These are phyloP conservation scores for Eutrema japonicum DNA, from an alignment of 345 rosid species.

Conservation along the genomic window DNA sequence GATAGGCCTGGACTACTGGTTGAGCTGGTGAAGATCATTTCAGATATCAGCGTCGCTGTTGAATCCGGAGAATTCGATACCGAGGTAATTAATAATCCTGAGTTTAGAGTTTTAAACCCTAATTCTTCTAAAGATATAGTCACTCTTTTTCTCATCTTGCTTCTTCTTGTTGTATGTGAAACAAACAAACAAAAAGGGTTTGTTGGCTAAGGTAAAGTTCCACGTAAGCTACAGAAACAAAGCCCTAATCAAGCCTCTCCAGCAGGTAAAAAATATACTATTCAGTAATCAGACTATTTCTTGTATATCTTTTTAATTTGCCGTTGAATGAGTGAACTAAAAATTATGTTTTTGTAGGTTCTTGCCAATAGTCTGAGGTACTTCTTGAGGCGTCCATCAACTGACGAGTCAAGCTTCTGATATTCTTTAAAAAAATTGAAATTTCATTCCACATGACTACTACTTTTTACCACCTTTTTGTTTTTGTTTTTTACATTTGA, in stretches of 20 bases:
- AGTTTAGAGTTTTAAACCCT: background rate
- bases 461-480: background rate
- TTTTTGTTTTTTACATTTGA: constrained; percentile 8
- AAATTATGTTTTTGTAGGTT: constrained; percentile 50
- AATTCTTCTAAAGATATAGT: background rate
- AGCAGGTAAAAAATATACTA: constrained; percentile 61
- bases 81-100: constrained; percentile 55
- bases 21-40: constrained; percentile 78
- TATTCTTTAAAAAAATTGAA: background rate
- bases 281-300: background rate
- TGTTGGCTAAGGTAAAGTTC: constrained; percentile 94
- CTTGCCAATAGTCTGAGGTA: constrained; percentile 73
- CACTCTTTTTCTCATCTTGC: background rate
- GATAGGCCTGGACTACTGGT: constrained; percentile 95
- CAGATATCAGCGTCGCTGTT: constrained; percentile 78
- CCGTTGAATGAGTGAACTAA: background rate
- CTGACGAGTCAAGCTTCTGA: constrained; percentile 80
- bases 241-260: constrained; percentile 90
- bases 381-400: constrained; percentile 79
- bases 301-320: background rate
- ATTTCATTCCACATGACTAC: constrained; percentile 8
- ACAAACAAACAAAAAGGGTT: constrained; percentile 52
- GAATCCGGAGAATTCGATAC: constrained; percentile 99
- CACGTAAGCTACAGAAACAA: constrained; percentile 88
- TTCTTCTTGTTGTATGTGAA: constrained; percentile 15